A percentile compares a stretch with the other conserved stretches of the same genome.
phyloP scores from a whole-genome alignment of 371 early-diverging fungal genomes.

The Homolaphlyctis polyrhiza region DNA sequence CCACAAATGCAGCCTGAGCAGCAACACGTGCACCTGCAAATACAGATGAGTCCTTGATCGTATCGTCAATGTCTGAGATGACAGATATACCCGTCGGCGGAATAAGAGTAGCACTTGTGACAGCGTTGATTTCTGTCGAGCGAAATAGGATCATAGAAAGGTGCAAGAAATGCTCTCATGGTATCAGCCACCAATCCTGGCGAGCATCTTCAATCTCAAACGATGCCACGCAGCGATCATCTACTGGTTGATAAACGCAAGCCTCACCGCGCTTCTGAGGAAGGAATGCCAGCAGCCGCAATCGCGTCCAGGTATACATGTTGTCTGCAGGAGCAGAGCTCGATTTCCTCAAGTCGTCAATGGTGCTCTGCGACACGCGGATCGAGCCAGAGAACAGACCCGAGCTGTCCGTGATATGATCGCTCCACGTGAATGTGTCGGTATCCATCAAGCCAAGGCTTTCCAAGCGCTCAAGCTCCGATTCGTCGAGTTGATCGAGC shows the following conservation, averaged over 20 bases:
- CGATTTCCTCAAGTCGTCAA: too few relatives aligned
- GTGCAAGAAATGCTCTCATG: slow-evolving; percentile 1
- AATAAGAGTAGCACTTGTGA: slow-evolving; percentile 48
- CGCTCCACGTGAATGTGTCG: background rate
- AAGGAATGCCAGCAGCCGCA: slow-evolving; percentile 1
- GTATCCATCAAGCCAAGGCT: too few relatives aligned
- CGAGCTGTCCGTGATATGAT: background rate
- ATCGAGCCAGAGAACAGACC: background rate
- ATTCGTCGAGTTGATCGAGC: background rate
- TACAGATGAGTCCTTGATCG: slow-evolving; percentile 77
- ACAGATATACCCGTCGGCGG: slow-evolving; percentile 62
- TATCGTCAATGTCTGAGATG: slow-evolving; percentile 88
- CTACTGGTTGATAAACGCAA: too few relatives aligned
- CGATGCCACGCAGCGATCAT: too few relatives aligned
- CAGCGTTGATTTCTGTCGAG: slow-evolving; percentile 16
- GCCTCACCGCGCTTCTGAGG: too few relatives aligned
- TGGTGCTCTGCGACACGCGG: background rate
- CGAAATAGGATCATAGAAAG: slow-evolving; percentile 4
- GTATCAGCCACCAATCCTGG: slow-evolving; percentile 2
- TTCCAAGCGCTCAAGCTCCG: background rate
- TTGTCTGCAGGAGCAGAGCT: background rate
- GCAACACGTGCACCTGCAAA: slow-evolving; percentile 62
- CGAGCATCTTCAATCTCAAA: slow-evolving; percentile 5
- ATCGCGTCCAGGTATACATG: background rate
- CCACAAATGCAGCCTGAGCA: slow-evolving; percentile 64